phyloP scores from a whole-genome alignment of 1,139 yeast genomes.

The Debaryomycetaceae sp. region DNA sequence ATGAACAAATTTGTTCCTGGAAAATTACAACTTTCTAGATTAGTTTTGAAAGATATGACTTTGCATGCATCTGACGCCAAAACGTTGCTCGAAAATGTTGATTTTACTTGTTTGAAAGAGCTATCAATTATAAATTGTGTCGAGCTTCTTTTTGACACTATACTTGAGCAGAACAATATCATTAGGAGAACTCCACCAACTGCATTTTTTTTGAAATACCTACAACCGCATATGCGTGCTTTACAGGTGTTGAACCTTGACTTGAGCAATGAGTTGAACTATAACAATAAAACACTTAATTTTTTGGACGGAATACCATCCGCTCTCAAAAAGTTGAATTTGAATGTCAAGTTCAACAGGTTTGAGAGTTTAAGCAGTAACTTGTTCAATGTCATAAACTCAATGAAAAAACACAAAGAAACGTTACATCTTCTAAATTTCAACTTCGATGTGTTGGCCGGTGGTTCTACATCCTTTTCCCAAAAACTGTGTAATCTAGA shows the following conservation, averaged over 20 bases:
- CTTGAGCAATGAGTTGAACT: conserved; percentile 15
- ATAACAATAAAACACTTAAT: conserved; percentile 10
- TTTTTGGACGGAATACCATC: conserved; percentile 7
- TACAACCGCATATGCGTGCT: conserved; percentile 8
- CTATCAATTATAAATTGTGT: conserved; percentile 19
- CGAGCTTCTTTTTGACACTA: conserved; percentile 12
- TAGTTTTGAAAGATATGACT: conserved; percentile 16
- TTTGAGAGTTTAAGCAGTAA: conserved; percentile 12
- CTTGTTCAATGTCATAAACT: conserved; percentile 7
- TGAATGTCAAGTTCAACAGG: conserved; percentile 12
- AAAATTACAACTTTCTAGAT: conserved; percentile 9
- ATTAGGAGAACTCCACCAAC: conserved; percentile 11
- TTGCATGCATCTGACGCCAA: conserved; percentile 12
- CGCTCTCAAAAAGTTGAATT: conserved; percentile 10
- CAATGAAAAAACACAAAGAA: conserved; percentile 4
- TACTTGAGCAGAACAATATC: conserved; percentile 3
- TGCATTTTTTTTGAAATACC: conserved; percentile 10
- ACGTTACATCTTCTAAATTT: conserved; percentile 4
- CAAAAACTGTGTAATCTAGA: neutral
- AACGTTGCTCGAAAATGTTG: conserved; percentile 9
- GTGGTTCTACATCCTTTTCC: neutral
- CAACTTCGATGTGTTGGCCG: conserved; percentile 2
- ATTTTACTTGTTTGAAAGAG: conserved; percentile 12
- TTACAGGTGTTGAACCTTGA: conserved; percentile 13
- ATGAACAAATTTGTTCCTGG: conserved; percentile 4